Evolutionary conservation across 2,329 filamentous ascomycete species (phyloP), one percentile per base, ranked within the genome.

Genomic region (Emmonsiellopsis sp.): DNA sequence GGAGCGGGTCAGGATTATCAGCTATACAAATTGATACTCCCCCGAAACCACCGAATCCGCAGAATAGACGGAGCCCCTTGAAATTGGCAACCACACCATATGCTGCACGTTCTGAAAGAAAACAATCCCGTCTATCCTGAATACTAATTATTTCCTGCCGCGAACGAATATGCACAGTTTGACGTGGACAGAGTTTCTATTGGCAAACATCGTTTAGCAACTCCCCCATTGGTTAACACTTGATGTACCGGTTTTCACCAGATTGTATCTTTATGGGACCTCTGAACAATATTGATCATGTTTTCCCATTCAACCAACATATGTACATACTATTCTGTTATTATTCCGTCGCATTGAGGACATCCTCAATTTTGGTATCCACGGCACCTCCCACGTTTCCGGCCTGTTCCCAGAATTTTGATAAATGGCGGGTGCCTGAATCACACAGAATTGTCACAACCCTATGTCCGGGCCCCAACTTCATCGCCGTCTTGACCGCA

Each of bases 341-440:
- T 27, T 44, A 13, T 7, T 68, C 64, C 53, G 62, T 63, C 14
- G 67, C 69, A 60, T 71, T 69, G 49, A 76, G 58, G 42, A 77
- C 69, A 57, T 75, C 71, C 48, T 74, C 70, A 43, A 77, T 62
- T 55, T 69, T 74, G 6, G 71, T 76, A 55, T 72, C 70, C 40
- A 68, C 62, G 10, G 69, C 68, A 17, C 69, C 73, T 37, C 72
- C 74, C 51, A 77, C 68, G 59, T 74, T 68, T 34, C 74, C 74
- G 45, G 74, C 73, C 55, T 70, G 67, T 14, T 71, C 69, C 74
- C 74, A 77, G 61, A 77, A 77, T 51, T 74, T 72, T n/a, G 74
- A 77, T n/a, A 77, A 62, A 62, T 77, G 75, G 47, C 74, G 67
- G 45, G 73, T 72, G 3, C 74, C 74, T n/a, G 74, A 77, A 59